Conservation (phyloP, 2,329 filamentous ascomycete species). For the Phialocephala subalpina region DNA sequence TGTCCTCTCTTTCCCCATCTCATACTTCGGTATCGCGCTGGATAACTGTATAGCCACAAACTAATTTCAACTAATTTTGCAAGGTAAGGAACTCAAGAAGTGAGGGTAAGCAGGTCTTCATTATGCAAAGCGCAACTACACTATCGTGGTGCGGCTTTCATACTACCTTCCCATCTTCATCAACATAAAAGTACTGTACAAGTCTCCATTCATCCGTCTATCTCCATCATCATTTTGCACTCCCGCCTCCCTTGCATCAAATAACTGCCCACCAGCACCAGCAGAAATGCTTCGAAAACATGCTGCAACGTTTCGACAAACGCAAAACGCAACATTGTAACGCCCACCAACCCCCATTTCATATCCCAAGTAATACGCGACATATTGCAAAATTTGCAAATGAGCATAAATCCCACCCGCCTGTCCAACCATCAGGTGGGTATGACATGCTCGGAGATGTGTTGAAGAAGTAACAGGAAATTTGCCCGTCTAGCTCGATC, state of each 20-base stretch:
- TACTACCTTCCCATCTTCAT: neutral
- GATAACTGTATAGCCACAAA: too few relatives aligned
- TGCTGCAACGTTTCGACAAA: too few relatives aligned
- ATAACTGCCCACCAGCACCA: neutral
- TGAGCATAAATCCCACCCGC: neutral
- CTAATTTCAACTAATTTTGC: too few relatives aligned
- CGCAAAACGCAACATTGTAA: neutral
- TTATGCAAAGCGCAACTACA: neutral
- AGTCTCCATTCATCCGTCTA: neutral
- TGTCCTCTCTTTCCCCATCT: too few relatives aligned
- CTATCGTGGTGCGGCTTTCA: neutral
- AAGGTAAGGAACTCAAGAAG: too few relatives aligned
- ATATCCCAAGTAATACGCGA: conserved; percentile 1
- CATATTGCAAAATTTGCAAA: neutral
- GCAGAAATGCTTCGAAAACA: too few relatives aligned
- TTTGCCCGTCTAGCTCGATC: too few relatives aligned
- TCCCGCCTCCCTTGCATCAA: too few relatives aligned
- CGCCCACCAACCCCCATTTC: neutral
- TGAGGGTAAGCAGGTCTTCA: neutral
- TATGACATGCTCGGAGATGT: neutral
- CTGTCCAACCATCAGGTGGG: neutral
- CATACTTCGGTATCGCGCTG: too few relatives aligned
- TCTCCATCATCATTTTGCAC: neutral
- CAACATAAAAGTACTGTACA: conserved; percentile 2
- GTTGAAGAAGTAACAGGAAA: neutral